Base-by-base conservation (phyloP, 2,329 filamentous ascomycete species). In the Fusarium succisae region DNA sequence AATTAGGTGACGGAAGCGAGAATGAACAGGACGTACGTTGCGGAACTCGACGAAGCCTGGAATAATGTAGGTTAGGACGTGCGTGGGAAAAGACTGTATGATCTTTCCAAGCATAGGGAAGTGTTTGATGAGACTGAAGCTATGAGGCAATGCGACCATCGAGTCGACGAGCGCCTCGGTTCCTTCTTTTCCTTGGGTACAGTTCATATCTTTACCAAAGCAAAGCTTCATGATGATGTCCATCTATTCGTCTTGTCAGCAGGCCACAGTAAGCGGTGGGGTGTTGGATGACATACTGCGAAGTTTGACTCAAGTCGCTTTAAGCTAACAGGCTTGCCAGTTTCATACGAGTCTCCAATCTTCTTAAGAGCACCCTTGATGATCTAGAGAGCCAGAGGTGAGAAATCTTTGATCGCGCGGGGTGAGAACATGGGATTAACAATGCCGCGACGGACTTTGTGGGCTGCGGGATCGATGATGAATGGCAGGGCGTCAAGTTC, bases 61-160 rank as follows among this genome's bases (percentile, higher is more conserved):
- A 14, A 30, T 43, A 2, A 55, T 30, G 20, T 55, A 55, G 3
- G 26, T 55, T 0, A 55, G 8, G 8, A 30, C 26, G 1, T 41
- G 37, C 0, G 24, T 41, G 2, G 24, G 37, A 3, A 55, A 55
- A 1, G 37, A 39, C 3, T 55, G 37, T 37, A 55, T 55, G 37
- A 30, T 24, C 37, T 55, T 55, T 39, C 37, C 37, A 1, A 55
- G 35, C 37, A 43, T 43, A 11, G 53, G 53, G 14, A 55, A 55
- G 26, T 43, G 37, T 12, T 56, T 56, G 37, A 56, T 56, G 26
- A 43, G 53, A 9, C 53, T 56, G 53, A 56, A 56, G 15, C 53
- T 43, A 24, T 43, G 53, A 0, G 53, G 22, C 15, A 56, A 9
- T 6, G 37, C 26, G 1, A 56, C 26, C 37, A 55, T 55, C 12